Percentiles rank a stretch among this genome's conserved stretches.
These are phyloP conservation scores for Sanghuangporus weigelae DNA, from an alignment of 1,284 basidiomycete species.

Conservation along the genomic window DNA sequence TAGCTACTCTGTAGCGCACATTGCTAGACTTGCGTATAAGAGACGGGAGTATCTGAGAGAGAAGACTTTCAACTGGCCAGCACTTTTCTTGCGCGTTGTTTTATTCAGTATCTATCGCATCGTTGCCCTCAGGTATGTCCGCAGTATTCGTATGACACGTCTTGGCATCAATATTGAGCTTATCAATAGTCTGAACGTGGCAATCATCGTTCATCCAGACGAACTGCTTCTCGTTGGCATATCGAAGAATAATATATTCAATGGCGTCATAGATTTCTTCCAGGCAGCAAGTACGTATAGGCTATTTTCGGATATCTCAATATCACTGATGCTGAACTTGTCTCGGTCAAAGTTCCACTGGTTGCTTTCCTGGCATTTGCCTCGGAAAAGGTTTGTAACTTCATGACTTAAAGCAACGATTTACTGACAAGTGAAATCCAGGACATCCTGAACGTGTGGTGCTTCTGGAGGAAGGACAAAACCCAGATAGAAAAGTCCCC, in stretches of 20 bases:
- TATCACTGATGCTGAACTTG: neutral
- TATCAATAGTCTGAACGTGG: slow-evolving; percentile 6
- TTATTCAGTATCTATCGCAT: slow-evolving; percentile 17
- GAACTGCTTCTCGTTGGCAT: slow-evolving; percentile 17
- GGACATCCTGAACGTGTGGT: slow-evolving; percentile 16
- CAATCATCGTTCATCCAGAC: slow-evolving; percentile 12
- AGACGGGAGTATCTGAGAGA: neutral
- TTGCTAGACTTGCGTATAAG: slow-evolving; percentile 3
- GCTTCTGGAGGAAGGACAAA: slow-evolving; percentile 11
- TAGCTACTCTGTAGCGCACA: neutral
- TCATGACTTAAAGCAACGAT: neutral
- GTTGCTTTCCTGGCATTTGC: slow-evolving; percentile 16
- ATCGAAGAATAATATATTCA: slow-evolving; percentile 13
- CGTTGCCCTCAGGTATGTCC: slow-evolving; percentile 9
- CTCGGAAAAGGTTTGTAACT: slow-evolving; percentile 9
- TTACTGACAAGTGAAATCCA: neutral
- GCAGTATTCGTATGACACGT: neutral
- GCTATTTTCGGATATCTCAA: neutral
- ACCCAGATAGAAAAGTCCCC: neutral
- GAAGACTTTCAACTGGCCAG: neutral
- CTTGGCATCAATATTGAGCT: neutral
- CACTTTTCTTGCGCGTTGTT: slow-evolving; percentile 13
- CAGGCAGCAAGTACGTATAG: slow-evolving; percentile 14
- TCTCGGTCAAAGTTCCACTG: slow-evolving; percentile 12
- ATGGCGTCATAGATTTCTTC: slow-evolving; percentile 16